phyloP scores from a whole-genome alignment of 1,139 yeast species.

The Candida albicans region DNA sequence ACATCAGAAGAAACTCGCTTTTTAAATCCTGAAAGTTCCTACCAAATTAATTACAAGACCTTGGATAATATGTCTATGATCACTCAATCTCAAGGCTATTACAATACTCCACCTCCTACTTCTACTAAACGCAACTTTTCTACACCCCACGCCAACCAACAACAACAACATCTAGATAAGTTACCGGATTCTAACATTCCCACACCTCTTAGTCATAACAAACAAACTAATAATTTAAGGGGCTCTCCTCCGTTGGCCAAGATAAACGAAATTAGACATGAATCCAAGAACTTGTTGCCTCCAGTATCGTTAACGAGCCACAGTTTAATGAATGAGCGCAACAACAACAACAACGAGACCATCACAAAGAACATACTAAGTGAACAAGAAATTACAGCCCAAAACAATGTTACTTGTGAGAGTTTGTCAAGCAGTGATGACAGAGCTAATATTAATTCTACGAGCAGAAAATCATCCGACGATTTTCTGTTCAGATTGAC shows the following conservation, averaged over 20 bases:
- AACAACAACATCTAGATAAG: neutral
- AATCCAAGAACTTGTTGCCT: conserved; percentile 29
- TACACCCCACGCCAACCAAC: conserved; percentile 4
- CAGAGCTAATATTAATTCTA: neutral
- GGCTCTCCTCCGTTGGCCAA: neutral
- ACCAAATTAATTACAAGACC: conserved; percentile 32
- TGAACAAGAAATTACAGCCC: neutral
- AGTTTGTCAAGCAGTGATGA: neutral
- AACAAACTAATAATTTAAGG: conserved; percentile 4
- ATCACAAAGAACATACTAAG: neutral
- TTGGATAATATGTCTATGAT: conserved; percentile 34
- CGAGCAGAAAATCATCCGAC: conserved; percentile 11
- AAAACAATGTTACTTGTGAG: neutral
- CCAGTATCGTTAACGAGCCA: conserved; percentile 24
- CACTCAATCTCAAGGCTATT: conserved; percentile 15
- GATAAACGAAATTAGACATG: conserved; percentile 2
- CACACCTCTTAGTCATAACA: conserved; percentile 7
- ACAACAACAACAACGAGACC: neutral
- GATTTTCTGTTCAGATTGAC: conserved; percentile 39
- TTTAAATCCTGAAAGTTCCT: conserved; percentile 20
- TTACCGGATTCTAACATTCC: conserved; percentile 2
- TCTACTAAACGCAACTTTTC: conserved; percentile 11
- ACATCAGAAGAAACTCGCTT: conserved; percentile 16
- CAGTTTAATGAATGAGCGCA: neutral
- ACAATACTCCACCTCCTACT: conserved; percentile 22